Evolutionary conservation across 441 rosid genomes (phyloP).

Genomic region (California macrophylla): DNA sequence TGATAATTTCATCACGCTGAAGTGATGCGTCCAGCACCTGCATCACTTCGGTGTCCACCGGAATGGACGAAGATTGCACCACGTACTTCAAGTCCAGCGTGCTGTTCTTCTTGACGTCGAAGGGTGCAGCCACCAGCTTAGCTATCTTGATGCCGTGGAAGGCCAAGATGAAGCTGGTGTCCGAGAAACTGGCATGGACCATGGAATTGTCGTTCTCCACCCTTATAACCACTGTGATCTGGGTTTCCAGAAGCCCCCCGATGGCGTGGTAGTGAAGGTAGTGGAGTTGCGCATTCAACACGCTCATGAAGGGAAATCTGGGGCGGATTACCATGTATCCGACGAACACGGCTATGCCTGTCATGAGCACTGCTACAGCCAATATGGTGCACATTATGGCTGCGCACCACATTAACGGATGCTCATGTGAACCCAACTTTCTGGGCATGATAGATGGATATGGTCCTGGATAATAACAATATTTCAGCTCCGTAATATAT

Average conservation of each 20-base stretch:
- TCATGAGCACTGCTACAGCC: conserved; percentile 42
- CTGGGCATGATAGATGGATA: not conserved
- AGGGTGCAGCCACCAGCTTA: conserved; percentile 25
- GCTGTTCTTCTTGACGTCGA: conserved; percentile 47
- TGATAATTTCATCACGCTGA: conserved; percentile 31
- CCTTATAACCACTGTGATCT: conserved; percentile 37
- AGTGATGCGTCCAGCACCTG: conserved; percentile 27
- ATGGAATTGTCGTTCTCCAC: conserved; percentile 54
- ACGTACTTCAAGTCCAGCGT: conserved; percentile 29
- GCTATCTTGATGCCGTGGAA: conserved; percentile 45
- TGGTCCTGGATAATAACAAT: too few relatives aligned
- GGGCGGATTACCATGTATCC: conserved; percentile 72
- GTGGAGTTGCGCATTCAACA: conserved; percentile 43
- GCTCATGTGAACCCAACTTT: accelerated
- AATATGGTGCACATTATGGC: conserved; percentile 59
- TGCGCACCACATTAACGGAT: conserved; percentile 48
- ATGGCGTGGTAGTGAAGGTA: conserved; percentile 28
- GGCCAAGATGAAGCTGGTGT: conserved; percentile 27
- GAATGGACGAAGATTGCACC: conserved; percentile 56
- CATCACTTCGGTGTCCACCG: conserved; percentile 37
- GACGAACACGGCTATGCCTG: conserved; percentile 43
- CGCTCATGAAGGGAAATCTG: conserved; percentile 53
- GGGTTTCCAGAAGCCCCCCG: conserved; percentile 40
- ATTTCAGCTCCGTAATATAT: too few relatives aligned
- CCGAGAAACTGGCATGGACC: conserved; percentile 53